Evolutionary conservation across 2,329 filamentous ascomycete genomes (phyloP).

Genomic region (Trichoderma brevicompactum): DNA sequence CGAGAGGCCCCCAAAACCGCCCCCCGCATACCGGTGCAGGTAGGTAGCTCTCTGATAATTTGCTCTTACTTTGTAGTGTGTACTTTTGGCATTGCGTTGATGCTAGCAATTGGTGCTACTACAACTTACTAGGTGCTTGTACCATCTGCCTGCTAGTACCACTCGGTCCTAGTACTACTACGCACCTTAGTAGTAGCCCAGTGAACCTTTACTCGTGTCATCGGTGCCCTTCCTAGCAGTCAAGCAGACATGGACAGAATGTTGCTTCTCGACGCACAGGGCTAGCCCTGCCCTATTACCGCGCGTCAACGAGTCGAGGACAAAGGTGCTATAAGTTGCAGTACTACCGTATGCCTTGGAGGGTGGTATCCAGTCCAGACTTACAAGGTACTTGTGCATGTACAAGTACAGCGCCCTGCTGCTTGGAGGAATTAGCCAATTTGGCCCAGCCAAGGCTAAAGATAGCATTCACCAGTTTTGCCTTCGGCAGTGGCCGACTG

Average conservation of each 20-base stretch:
- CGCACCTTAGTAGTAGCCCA: too few relatives aligned
- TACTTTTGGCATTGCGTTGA: not conserved
- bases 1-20: too few relatives aligned
- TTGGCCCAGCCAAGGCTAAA: not conserved
- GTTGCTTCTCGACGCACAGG: conserved; percentile 5
- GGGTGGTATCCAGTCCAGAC: not conserved
- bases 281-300: conserved; percentile 18
- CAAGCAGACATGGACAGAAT: not conserved
- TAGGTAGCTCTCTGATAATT: too few relatives aligned
- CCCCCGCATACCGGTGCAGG: too few relatives aligned
- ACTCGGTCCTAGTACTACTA: too few relatives aligned
- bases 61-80: too few relatives aligned
- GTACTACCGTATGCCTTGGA: not conserved
- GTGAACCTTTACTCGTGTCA: not conserved
- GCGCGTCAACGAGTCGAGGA: not conserved
- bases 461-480: not conserved
- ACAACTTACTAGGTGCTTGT: too few relatives aligned
- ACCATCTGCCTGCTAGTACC: too few relatives aligned
- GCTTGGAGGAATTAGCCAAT: not conserved
- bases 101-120: not conserved
- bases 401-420: not conserved
- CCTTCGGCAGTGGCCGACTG: conserved; percentile 17
- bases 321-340: not conserved
- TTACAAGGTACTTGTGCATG: not conserved
- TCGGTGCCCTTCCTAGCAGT: not conserved